Base-by-base conservation (phyloP, 2,329 filamentous ascomycete species). In the Xylariaceae sp. region DNA sequence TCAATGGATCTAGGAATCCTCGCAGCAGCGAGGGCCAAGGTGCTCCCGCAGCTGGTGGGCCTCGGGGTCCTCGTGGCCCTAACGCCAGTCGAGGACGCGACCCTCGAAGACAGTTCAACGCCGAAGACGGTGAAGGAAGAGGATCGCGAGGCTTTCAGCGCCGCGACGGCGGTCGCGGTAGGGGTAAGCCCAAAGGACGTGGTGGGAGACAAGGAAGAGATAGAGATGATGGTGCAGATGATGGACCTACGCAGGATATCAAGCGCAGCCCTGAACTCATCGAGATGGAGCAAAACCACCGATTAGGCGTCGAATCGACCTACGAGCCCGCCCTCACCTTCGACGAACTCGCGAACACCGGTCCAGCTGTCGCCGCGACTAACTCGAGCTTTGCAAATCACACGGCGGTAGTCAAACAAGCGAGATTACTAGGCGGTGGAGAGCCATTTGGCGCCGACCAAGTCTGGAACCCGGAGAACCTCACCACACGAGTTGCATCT, bases 361-460 rank as follows among this genome's bases (percentile, higher is more conserved):
- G 66, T 9, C 69, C 71, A 11, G 67, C 68, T 6, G 48, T 72
- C n/a, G 64, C 70, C 2, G 65, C 56, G 30, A 19, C 59, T 17
- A 52, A 60, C 38, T 60, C 63, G 44, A 48, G 61, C 18, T 54
- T 66, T 44, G 67, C 64, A 42, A 58, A 61, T 47, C 59, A 65
- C 40, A 66, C 68, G 56, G 59, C 65, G 15, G 70, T 63, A 9
- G 40, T 73, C 42, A 66, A 67, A 14, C 62, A 65, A 53, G 69
- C 73, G 62, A 66, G 71, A 14, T 54, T 73, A 39, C 59, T 75
- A 41, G 69, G 66, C 11, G 67, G 70, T 48, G 72, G 67, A 5
- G 49, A 57, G 40, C 45, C 64, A 0, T 72, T 66, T 61, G 58
- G 66, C 47, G 54, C 58, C 11, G 33, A 57, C 31, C 47, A 62